Evolutionary conservation across 371 early-diverging fungal genomes (phyloP).

Genomic region (Umbelopsis sp.): DNA sequence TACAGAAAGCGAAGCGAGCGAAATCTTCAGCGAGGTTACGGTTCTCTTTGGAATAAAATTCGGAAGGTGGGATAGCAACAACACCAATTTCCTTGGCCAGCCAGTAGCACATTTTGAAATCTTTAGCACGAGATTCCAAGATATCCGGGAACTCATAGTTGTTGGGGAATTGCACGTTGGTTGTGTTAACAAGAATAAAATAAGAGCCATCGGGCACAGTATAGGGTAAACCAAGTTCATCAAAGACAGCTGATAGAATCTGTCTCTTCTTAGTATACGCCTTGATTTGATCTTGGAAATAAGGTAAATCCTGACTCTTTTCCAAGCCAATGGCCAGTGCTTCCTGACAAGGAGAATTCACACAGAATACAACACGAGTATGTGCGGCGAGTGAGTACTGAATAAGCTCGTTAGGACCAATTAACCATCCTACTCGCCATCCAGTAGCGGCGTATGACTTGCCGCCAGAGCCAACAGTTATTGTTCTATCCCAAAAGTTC

Average conservation of each 20-base stretch:
- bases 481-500: conserved; percentile 89
- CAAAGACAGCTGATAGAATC: conserved; percentile 73
- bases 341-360: conserved; percentile 91
- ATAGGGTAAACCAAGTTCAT: conserved; percentile 74
- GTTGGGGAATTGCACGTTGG: conserved; percentile 66
- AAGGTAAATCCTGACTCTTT: conserved; percentile 60
- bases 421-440: conserved; percentile 96
- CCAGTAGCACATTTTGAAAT: conserved; percentile 87
- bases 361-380: conserved; percentile 87
- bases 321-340: conserved; percentile 84
- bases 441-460: conserved; percentile 96
- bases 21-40: conserved; percentile 73
- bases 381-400: conserved; percentile 85
- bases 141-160: conserved; percentile 67
- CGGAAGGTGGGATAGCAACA: conserved; percentile 90
- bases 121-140: conserved; percentile 66
- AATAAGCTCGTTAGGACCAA: conserved; percentile 80
- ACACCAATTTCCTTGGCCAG: conserved; percentile 91
- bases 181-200: conserved; percentile 88
- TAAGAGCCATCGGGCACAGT: conserved; percentile 93
- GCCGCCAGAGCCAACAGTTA: conserved; percentile 93
- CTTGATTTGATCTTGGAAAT: conserved; percentile 70
- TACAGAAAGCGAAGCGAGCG: conserved; percentile 94
- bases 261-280: conserved; percentile 77
- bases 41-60: conserved; percentile 84